Percentiles rank a stretch among this genome's conserved stretches.
Evolutionary conservation across 768 basidiomycete genomes (phyloP).

Genomic region (Boletus reticulatus): DNA sequence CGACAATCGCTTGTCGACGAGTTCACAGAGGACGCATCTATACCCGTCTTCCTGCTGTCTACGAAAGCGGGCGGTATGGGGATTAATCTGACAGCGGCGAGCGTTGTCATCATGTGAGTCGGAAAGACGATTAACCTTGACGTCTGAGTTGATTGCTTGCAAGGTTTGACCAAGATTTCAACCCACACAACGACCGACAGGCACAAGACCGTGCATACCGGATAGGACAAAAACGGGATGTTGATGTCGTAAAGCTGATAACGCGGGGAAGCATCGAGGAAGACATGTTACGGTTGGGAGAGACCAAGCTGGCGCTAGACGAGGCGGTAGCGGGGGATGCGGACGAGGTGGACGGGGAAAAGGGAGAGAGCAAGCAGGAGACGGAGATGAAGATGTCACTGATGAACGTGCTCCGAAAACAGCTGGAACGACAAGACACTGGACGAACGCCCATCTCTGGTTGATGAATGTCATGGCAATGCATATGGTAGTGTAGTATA

Average conservation of each 20-base stretch:
- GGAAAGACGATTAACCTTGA: neutral
- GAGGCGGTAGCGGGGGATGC: slow-evolving; percentile 86
- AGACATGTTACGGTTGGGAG: slow-evolving; percentile 87
- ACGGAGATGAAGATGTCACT: slow-evolving; percentile 84
- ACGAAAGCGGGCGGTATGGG: slow-evolving; percentile 96
- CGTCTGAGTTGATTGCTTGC: slow-evolving; percentile 3
- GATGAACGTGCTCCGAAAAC: slow-evolving; percentile 79
- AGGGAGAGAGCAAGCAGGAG: slow-evolving; percentile 63
- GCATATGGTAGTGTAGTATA: slow-evolving; percentile 16
- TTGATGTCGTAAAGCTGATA: slow-evolving; percentile 93
- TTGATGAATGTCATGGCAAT: slow-evolving; percentile 9
- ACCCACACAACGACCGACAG: slow-evolving; percentile 96
- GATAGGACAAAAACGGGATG: slow-evolving; percentile 92
- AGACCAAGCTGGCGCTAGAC: slow-evolving; percentile 89
- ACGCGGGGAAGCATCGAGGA: slow-evolving; percentile 93
- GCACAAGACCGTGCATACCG: slow-evolving; percentile 97
- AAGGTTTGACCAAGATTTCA: slow-evolving; percentile 98
- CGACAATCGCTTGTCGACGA: slow-evolving; percentile 94
- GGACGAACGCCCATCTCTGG: neutral
- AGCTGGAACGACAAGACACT: slow-evolving; percentile 62
- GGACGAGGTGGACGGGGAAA: slow-evolving; percentile 54
- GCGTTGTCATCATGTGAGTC: slow-evolving; percentile 86
- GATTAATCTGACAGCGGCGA: slow-evolving; percentile 94
- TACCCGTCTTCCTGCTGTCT: slow-evolving; percentile 86
- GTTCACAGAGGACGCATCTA: slow-evolving; percentile 80